These are phyloP conservation scores for Kwoniella bestiolae DNA, from an alignment of 768 basidiomycete genomes.

Conservation along the genomic window DNA sequence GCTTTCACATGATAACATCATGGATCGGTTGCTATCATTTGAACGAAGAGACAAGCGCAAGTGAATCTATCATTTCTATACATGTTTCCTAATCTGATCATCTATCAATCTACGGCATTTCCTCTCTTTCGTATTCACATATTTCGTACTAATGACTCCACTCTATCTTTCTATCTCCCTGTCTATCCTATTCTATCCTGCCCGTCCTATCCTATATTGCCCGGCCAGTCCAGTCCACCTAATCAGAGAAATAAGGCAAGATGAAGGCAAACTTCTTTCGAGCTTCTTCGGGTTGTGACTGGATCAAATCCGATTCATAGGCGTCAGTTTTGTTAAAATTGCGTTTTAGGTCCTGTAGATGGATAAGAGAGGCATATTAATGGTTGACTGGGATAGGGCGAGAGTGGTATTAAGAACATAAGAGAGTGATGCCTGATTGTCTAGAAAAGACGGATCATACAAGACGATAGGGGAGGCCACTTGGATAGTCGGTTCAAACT, in stretches of 20 bases:
- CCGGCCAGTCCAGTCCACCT: background rate
- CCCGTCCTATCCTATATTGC: background rate
- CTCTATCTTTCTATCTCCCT: background rate
- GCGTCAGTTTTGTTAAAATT: background rate
- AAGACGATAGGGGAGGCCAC: no score
- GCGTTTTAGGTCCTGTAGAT: constrained; percentile 1
- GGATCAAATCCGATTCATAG: background rate
- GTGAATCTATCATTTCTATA: background rate
- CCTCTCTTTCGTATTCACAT: background rate
- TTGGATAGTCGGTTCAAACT: no score
- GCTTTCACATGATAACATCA: no score
- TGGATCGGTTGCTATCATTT: no score
- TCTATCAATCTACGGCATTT: background rate
- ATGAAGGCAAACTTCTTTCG: constrained; percentile 73
- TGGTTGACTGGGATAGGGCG: background rate
- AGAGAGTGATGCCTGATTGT: no score
- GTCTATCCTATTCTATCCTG: background rate
- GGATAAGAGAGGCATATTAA: background rate
- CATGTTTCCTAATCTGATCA: background rate
- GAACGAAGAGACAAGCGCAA: no score
- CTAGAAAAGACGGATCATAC: no score
- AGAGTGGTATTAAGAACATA: no score
- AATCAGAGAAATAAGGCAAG: constrained; percentile 71
- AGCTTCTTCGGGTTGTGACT: constrained; percentile 64
- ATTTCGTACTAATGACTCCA: background rate